These are phyloP conservation scores for Reutealis trisperma DNA, from an alignment of 345 rosid genomes.

Conservation along the genomic window DNA sequence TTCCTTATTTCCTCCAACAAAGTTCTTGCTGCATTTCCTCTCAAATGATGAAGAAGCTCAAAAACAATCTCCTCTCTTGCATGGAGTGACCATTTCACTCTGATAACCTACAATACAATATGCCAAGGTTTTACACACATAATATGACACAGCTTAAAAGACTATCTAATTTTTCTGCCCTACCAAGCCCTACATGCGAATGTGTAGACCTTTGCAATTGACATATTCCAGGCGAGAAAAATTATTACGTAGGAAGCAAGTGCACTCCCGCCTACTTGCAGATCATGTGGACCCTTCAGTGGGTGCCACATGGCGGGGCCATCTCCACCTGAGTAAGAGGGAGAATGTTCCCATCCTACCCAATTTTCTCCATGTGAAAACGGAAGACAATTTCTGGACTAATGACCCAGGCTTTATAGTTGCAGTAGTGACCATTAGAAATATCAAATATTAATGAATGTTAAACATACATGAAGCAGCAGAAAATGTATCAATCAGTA, in stretches of 20 bases:
- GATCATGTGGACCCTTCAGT: too few relatives aligned
- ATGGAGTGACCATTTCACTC: slow-evolving; percentile 99
- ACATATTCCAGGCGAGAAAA: neutral
- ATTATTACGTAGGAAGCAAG: too few relatives aligned
- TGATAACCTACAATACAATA: slow-evolving; percentile 58
- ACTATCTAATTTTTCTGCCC: neutral
- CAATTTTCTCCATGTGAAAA: neutral
- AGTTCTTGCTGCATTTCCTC: slow-evolving; percentile 52
- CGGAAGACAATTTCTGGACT: neutral
- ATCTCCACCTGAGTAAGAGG: too few relatives aligned
- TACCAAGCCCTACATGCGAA: neutral
- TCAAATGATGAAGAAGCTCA: slow-evolving; percentile 86
- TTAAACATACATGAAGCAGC: neutral
- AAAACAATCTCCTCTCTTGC: slow-evolving; percentile 95
- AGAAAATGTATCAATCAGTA: neutral
- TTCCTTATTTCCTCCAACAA: slow-evolving; percentile 65
- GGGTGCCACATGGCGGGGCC: too few relatives aligned
- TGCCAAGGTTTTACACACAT: neutral
- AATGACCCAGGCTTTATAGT: neutral
- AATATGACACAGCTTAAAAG: neutral
- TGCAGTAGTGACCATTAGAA: neutral
- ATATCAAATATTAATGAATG: neutral
- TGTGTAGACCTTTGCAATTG: neutral
- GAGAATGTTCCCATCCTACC: too few relatives aligned
- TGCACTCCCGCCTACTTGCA: too few relatives aligned